These are phyloP conservation scores for Macrolepiota dolichaula DNA, from an alignment of 768 basidiomycete genomes.

Conservation along the genomic window DNA sequence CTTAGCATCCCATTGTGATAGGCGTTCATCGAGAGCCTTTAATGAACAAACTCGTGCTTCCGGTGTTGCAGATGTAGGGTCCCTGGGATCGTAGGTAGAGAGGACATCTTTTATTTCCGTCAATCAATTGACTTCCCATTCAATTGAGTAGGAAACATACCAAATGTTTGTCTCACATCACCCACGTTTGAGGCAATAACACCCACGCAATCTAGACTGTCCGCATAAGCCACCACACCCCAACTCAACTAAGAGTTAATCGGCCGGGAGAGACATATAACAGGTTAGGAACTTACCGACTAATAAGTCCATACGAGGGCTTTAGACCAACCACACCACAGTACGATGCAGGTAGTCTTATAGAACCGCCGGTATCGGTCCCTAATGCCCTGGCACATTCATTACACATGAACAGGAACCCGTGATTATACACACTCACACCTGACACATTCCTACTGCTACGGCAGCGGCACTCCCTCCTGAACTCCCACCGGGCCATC, in stretches of 20 bases:
- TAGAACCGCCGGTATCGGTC: slow-evolving; percentile 95
- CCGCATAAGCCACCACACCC: slow-evolving; percentile 92
- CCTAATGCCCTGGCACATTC: slow-evolving; percentile 65
- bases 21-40: slow-evolving; percentile 12
- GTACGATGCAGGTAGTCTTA: slow-evolving; percentile 89
- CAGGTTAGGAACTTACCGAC: slow-evolving; percentile 49
- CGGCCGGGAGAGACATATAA: neutral
- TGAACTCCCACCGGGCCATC: slow-evolving; percentile 89
- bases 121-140: neutral
- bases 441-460: slow-evolving; percentile 76
- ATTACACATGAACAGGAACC: neutral
- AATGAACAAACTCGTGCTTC: slow-evolving; percentile 27
- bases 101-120: slow-evolving; percentile 34
- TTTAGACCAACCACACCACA: slow-evolving; percentile 92
- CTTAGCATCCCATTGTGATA: slow-evolving; percentile 9
- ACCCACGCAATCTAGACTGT: slow-evolving; percentile 93
- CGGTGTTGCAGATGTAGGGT: slow-evolving; percentile 67
- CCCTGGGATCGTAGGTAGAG: slow-evolving; percentile 58
- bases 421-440: slow-evolving; percentile 47
- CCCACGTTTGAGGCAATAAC: slow-evolving; percentile 59
- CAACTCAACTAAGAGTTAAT: slow-evolving; percentile 43
- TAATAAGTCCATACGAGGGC: slow-evolving; percentile 90
- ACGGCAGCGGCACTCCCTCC: slow-evolving; percentile 96
- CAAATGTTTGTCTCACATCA: slow-evolving; percentile 53
- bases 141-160: slow-evolving; percentile 43